phyloP scores from a whole-genome alignment of 2,329 filamentous ascomycete species.

The Microcyclospora pomicola region DNA sequence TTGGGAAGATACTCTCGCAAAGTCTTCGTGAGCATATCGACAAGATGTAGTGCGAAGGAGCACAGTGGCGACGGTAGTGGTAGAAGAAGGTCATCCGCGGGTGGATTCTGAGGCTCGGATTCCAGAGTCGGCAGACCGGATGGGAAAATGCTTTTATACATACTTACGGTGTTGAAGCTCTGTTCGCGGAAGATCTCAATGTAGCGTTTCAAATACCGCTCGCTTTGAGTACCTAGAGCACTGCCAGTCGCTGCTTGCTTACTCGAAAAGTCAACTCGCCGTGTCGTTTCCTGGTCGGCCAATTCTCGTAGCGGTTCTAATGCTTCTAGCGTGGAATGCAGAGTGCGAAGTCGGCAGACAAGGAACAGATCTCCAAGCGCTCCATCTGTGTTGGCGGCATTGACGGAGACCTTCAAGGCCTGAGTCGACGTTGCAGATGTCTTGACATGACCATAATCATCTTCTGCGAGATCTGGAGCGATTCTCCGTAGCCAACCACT shows the following conservation, averaged over 20 bases:
- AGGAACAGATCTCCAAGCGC: conserved; percentile 73
- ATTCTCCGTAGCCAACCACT: conserved; percentile 83
- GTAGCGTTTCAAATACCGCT: conserved; percentile 85
- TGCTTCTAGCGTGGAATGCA: conserved; percentile 67
- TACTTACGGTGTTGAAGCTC: conserved; percentile 86
- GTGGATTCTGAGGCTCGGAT: conserved; percentile 1
- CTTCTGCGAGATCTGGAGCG: conserved; percentile 57
- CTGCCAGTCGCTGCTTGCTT: conserved; percentile 26
- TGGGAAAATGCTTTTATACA: conserved; percentile 83
- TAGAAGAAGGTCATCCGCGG: conserved; percentile 25
- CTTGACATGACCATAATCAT: conserved; percentile 8
- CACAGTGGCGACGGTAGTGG: conserved; percentile 62
- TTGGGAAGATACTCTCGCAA: conserved; percentile 65
- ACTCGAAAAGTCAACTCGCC: conserved; percentile 23
- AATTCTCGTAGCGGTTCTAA: conserved; percentile 74
- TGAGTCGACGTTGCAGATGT: conserved; percentile 17
- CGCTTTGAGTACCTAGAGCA: conserved; percentile 78
- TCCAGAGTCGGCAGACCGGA: conserved; percentile 35
- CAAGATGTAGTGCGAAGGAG: conserved; percentile 72
- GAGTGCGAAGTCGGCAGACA: conserved; percentile 67
- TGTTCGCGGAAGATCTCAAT: conserved; percentile 97
- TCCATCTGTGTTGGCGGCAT: conserved; percentile 37
- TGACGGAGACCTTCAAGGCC: conserved; percentile 14
- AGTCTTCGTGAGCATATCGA: conserved; percentile 67
- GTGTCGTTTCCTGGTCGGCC: conserved; percentile 66